A percentile compares a stretch with the other conserved stretches of the same genome.
These are phyloP conservation scores for Kodamaea laetipori DNA, from an alignment of 805 yeast genomes.

Conservation along the genomic window DNA sequence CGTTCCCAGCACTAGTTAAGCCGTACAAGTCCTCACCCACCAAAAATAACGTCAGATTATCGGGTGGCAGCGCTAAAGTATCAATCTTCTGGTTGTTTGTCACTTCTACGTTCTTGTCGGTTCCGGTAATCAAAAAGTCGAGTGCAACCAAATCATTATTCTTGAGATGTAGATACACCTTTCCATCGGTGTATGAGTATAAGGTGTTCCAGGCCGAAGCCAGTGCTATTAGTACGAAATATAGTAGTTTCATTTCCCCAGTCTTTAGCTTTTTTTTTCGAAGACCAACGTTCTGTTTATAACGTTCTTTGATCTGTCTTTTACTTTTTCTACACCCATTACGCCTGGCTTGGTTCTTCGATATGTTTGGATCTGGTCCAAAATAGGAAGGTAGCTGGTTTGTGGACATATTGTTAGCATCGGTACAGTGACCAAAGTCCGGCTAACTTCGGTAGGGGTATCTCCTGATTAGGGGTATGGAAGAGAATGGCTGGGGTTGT, in stretches of 20 bases:
- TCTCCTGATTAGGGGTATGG: too few species aligned
- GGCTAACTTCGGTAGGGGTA: too few species aligned
- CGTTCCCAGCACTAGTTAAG: constrained; percentile 17
- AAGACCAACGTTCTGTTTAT: background rate
- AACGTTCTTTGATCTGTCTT: background rate
- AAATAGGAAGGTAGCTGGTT: constrained; percentile 11
- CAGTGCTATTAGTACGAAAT: background rate
- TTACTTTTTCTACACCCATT: background rate
- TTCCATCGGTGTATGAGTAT: constrained; percentile 36
- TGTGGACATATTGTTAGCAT: background rate
- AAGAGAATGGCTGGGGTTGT: too few species aligned
- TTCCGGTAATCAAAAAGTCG: constrained; percentile 39
- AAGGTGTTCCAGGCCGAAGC: constrained; percentile 33
- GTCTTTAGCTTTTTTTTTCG: background rate
- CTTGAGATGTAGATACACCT: constrained; percentile 35
- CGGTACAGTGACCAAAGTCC: too few species aligned
- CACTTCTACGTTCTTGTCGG: constrained; percentile 19
- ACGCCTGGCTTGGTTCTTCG: constrained; percentile 9
- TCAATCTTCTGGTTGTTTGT: constrained; percentile 25
- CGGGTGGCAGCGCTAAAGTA: constrained; percentile 34
- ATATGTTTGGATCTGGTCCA: constrained; percentile 14
- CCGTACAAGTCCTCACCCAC: constrained; percentile 34
- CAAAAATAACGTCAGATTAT: constrained; percentile 33
- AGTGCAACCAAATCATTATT: constrained; percentile 40
- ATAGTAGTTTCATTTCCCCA: background rate